Percentiles rank a stretch among this genome's conserved stretches.
These are phyloP conservation scores for Erythrophleum fordii DNA, from an alignment of 306 rosid genomes.

Conservation along the genomic window DNA sequence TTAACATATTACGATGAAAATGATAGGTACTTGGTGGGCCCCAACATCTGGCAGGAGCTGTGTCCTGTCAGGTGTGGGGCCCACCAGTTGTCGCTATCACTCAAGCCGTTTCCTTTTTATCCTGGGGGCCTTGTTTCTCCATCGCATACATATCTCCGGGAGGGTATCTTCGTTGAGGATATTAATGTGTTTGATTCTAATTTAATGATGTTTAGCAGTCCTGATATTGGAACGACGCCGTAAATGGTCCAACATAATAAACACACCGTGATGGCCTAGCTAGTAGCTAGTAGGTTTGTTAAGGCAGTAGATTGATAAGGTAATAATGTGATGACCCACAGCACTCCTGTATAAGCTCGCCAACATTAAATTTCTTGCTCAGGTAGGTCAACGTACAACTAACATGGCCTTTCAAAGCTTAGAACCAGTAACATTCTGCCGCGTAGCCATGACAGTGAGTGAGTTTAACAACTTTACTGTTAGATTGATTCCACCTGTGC, in stretches of 20 bases:
- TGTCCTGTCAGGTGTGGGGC: slow-evolving; percentile 40
- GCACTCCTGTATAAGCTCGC: background rate
- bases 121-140: background rate
- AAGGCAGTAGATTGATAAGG: background rate
- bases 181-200: background rate
- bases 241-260: background rate
- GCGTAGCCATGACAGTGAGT: background rate
- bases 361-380: background rate
- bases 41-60: background rate
- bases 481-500: slow-evolving; percentile 32
- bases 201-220: background rate
- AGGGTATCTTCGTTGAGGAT: background rate
- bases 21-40: slow-evolving; percentile 29
- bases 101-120: slow-evolving; percentile 7
- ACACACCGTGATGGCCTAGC: background rate
- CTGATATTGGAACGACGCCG: background rate
- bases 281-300: background rate
- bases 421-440: background rate
- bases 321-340: background rate
- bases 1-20: slow-evolving; percentile 36
- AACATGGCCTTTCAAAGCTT: slow-evolving; percentile 26
- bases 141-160: slow-evolving; percentile 20
- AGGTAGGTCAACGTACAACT: slow-evolving; percentile 36
- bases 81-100: slow-evolving; percentile 41
- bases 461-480: slow-evolving; percentile 14